A percentile compares a stretch with the other conserved stretches of the same genome.
Conservation (phyloP, 1,139 yeast genomes). For the Suhomyces yuchorum region DNA sequence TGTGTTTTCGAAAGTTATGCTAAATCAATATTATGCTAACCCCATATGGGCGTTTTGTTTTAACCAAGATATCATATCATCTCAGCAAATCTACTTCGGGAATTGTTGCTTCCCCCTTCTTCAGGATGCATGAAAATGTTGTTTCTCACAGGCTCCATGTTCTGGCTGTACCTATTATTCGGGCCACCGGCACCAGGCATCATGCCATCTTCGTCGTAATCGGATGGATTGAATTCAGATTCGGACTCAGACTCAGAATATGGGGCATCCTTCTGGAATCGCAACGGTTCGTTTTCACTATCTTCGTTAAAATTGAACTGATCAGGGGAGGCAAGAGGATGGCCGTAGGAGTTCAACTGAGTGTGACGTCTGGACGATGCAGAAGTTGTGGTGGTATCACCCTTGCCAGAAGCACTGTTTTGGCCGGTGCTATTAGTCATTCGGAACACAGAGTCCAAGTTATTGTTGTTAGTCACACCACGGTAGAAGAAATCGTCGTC, state of each 20-base stretch:
- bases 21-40: neutral
- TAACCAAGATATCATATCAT: constrained; percentile 17
- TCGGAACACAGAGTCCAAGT: constrained; percentile 45
- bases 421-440: constrained; percentile 29
- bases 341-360: constrained; percentile 15
- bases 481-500: constrained; percentile 45
- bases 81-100: constrained; percentile 28
- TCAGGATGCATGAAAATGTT: constrained; percentile 12
- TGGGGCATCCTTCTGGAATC: constrained; percentile 10
- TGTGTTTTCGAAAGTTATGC: neutral
- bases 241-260: constrained; percentile 14
- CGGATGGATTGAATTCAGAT: constrained; percentile 24
- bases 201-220: constrained; percentile 21
- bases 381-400: constrained; percentile 17
- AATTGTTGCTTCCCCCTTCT: constrained; percentile 24
- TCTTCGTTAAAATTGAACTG: constrained; percentile 21
- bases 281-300: constrained; percentile 18
- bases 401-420: constrained; percentile 16
- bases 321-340: constrained; percentile 19
- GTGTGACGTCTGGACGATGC: constrained; percentile 19
- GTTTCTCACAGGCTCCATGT: constrained; percentile 13
- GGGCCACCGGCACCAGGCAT: constrained; percentile 18
- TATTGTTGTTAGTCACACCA: constrained; percentile 49
- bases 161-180: constrained; percentile 9
- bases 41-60: neutral